These are phyloP conservation scores for Lasiodiplodia theobromae DNA, from an alignment of 2,329 filamentous ascomycete genomes.

Conservation along the genomic window DNA sequence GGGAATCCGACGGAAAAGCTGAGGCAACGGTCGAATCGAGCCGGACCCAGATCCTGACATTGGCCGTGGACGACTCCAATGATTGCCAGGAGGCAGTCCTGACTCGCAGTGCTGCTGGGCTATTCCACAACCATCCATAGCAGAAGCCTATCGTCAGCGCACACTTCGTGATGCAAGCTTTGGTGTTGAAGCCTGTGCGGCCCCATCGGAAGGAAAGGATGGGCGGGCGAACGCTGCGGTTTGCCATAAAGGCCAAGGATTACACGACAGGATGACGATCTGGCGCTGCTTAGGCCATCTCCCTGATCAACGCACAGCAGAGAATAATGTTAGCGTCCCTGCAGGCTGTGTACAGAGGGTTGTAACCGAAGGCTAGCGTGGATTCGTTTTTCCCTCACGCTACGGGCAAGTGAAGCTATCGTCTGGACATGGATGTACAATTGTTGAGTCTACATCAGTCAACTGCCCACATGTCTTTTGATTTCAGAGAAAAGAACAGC, in stretches of 20 bases:
- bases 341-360: background rate
- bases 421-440: too few species aligned
- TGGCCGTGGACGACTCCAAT: background rate
- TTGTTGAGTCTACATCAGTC: too few species aligned
- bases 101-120: background rate
- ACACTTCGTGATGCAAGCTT: constrained; percentile 5
- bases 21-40: background rate
- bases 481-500: too few species aligned
- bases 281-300: constrained; percentile 20
- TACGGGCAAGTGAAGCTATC: too few species aligned
- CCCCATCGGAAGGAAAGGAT: constrained; percentile 13
- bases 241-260: constrained; percentile 7
- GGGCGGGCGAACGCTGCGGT: background rate
- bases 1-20: constrained; percentile 9
- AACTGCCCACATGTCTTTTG: too few species aligned
- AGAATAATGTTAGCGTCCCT: constrained; percentile 17
- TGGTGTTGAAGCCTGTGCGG: constrained; percentile 23
- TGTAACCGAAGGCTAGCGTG: too few species aligned
- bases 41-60: background rate
- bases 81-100: background rate
- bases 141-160: background rate
- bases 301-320: constrained; percentile 18
- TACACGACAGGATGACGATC: constrained; percentile 21
- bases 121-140: background rate
- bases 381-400: too few species aligned